Evolutionary conservation across 768 basidiomycete genomes (phyloP).

Genomic region (Amanita fuliginea): DNA sequence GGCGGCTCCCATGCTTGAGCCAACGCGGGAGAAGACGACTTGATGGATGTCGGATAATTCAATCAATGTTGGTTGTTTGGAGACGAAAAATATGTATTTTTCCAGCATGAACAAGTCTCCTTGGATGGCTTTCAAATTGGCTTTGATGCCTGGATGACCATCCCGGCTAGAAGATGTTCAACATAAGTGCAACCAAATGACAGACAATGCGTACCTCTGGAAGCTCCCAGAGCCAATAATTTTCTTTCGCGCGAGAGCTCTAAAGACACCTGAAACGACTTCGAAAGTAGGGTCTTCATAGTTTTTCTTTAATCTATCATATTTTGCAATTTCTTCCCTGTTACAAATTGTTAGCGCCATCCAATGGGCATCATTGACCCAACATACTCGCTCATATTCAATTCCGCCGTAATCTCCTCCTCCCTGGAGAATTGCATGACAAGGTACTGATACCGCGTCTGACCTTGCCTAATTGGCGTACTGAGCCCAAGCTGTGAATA

Average conservation of each 20-base stretch:
- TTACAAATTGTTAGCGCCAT: neutral
- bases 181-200: neutral
- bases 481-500: slow-evolving; percentile 68
- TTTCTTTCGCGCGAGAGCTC: slow-evolving; percentile 82
- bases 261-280: slow-evolving; percentile 90
- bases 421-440: slow-evolving; percentile 98
- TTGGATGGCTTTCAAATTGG: slow-evolving; percentile 92
- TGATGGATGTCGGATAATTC: slow-evolving; percentile 85
- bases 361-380: neutral
- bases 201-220: slow-evolving; percentile 48
- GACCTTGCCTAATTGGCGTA: slow-evolving; percentile 93
- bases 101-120: slow-evolving; percentile 98
- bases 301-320: slow-evolving; percentile 81
- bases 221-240: slow-evolving; percentile 82
- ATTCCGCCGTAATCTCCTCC: slow-evolving; percentile 91
- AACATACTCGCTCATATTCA: slow-evolving; percentile 85
- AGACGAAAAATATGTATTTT: slow-evolving; percentile 96
- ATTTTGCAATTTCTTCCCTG: slow-evolving; percentile 68
- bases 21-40: slow-evolving; percentile 88
- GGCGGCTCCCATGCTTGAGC: slow-evolving; percentile 69
- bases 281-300: slow-evolving; percentile 95
- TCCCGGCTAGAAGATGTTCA: slow-evolving; percentile 44
- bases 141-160: slow-evolving; percentile 92
- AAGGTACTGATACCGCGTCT: slow-evolving; percentile 94
- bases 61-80: slow-evolving; percentile 86